Evolutionary conservation across 495 filamentous ascomycete genomes (phyloP), one percentile per base, ranked within the genome.

Genomic region (Penicillium cataractarum): DNA sequence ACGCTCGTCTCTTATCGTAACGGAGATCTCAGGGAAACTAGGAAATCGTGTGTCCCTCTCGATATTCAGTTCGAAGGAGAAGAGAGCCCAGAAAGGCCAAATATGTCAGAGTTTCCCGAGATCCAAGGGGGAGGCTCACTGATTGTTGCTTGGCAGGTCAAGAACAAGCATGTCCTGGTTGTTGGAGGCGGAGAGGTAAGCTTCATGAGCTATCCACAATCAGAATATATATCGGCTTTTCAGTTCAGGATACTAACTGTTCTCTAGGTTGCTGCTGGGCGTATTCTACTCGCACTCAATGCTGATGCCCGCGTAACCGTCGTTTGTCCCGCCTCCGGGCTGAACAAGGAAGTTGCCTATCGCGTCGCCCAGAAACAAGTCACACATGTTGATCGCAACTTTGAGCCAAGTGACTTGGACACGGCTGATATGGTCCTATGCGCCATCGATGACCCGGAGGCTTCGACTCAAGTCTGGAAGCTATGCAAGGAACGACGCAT

Each of bases 121-220:
- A 82, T 97, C 24, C 88, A 97, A 74, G 90, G 91, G 40, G 94
- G 93, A 55, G 95, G 93, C 44, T 97, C 94, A 40, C 78, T 99
- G 60, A 92, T 98, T 58, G 78, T 99, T 50, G 95, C 95, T 66
- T 99, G 92, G 92, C 95, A 98, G 78, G 84, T 95, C 60, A 89
- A 85, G 69, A 85, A 88, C 70, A 97, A 93, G 71, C 80, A 83
- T 61, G 86, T 98, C 4, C 75, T 99, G 12, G 91, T 99, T 2
- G 84, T 99, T 8, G 95, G 95, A 60, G 95, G 95, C 63, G 95
- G 95, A 71, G 93, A 97, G 82, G 94, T 96, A 76, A 66, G 79
- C 58, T 46, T 19, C 44, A 57, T 27, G 24, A 29, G 51, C 31
- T 32, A 29, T 27, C 29, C 17, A 33, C 10, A 1, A 3, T 21